phyloP scores from a whole-genome alignment of 306 rosid species.

The Lablab purpureus region DNA sequence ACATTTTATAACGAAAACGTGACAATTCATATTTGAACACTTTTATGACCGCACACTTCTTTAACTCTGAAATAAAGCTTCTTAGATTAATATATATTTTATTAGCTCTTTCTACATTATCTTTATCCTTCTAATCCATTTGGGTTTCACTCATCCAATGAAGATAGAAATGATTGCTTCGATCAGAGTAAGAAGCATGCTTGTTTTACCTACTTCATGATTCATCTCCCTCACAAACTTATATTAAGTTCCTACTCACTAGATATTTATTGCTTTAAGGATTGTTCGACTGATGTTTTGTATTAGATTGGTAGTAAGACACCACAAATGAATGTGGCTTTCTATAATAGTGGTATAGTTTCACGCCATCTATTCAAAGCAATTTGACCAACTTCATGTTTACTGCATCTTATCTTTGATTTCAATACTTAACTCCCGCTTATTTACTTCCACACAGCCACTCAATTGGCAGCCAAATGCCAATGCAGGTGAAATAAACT shows the following conservation, averaged over 20 bases:
- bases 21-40: too few species aligned
- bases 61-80: too few species aligned
- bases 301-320: slow-evolving; percentile 2
- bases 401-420: background rate
- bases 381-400: background rate
- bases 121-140: background rate
- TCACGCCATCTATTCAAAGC: background rate
- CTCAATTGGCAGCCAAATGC: background rate
- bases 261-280: background rate
- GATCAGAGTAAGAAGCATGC: background rate
- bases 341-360: background rate
- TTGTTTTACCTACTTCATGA: background rate
- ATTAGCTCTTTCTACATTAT: too few species aligned
- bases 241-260: background rate
- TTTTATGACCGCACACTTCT: too few species aligned
- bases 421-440: background rate
- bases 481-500: slow-evolving; percentile 1
- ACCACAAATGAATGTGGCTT: background rate
- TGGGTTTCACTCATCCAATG: background rate
- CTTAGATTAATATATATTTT: too few species aligned
- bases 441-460: background rate
- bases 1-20: too few species aligned
- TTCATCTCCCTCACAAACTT: background rate
- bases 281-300: background rate
- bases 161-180: background rate